Evolutionary conservation across 2,329 filamentous ascomycete species (phyloP), one percentile per base, ranked within the genome.

Genomic region (Fusarium haematococcum): DNA sequence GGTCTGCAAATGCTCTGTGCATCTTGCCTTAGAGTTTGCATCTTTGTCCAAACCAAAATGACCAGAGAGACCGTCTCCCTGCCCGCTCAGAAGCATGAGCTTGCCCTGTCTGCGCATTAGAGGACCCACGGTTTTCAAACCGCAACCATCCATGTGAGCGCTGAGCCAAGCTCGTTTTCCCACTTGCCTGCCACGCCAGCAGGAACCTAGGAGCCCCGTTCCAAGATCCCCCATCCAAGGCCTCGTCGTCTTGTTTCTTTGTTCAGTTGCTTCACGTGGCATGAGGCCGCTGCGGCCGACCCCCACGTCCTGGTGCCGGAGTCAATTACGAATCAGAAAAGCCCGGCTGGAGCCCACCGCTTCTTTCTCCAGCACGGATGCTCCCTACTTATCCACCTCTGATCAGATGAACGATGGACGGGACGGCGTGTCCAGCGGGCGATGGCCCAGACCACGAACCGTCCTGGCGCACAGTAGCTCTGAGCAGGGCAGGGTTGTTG

Each of bases 251-350:
- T 41, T 50, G 45, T 58, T 35, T 43, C 27, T 70, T 52, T 71
- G 61, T 58, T 27, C 20, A 68, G 20, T 58, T 25, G 45, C 41
- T 72, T 61, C 58, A 62, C 67, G 65, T 69, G 71, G 65, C 43
- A 62, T 60, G 68, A 62, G 35, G 45, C 66, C 48, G 27, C 45
- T 65, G 43, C 67, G 68, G 58, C 68, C 33, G 48, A 52, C 64
- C 71, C 71, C 64, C 71, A 75, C 71, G 60, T 54, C 60, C 30
- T 72, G 50, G 54, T 60, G n/a, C 41, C 48, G 61, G 61, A 30
- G 25, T 30, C 10, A 61, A 66, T 33, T 61, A 27, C 43, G 52
- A 68, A 71, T 68, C 45, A 43, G 32, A 50, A 16, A 30, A 68
- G 39, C 60, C 71, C 45, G 18, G 43, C 41, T 54, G 33, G 60